Base-by-base conservation (phyloP, 805 yeast species). In the Saccharomycopsis malanga region DNA sequence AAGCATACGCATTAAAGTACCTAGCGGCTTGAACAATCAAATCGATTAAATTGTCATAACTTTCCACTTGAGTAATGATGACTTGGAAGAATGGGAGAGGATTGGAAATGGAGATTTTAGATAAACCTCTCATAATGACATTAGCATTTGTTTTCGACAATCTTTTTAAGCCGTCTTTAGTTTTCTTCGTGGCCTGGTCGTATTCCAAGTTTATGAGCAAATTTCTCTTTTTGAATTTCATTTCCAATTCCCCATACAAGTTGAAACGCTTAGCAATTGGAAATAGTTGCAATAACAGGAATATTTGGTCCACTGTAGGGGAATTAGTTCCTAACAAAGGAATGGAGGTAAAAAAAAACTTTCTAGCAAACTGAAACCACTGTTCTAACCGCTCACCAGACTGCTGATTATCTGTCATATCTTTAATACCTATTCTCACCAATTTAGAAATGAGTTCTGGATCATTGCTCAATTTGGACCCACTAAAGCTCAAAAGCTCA, bases 41-140 rank as follows among this genome's bases (percentile, higher is more conserved):
- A 34, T 77, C 79, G 39, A 82, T 83, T 53, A 91, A 74, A 58
- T 91, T 91, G 58, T 84, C 95, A 60, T 91, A 91, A 66, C 93
- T 87, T 62, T 91, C 98, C 53, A 91, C 78, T 58, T 87, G 96
- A 39, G 78, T 77, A 9, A 89, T 70, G 39, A 86, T 72, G 0
- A 85, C 81, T 20, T 76, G 65, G 38, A 89, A 75, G 12, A 88
- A 77, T 2, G 94, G 83, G 17, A 88, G 60, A 1, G 98, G 97
- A 60, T 87, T 87, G 1, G 83, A 65, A 50, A 77, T 80, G 18
- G 88, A 74, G 10, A 87, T 70, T 54, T 81, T 79, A 0, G 94
- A 83, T 21, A 91, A 66, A 39, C 77, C 70, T 52, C 88, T 71
- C 76, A 83, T 82, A 75, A 85, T 81, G 20, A 77, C 75, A 22